These are phyloP conservation scores for Luffa acutangula DNA, from an alignment of 306 rosid species.

Conservation along the genomic window DNA sequence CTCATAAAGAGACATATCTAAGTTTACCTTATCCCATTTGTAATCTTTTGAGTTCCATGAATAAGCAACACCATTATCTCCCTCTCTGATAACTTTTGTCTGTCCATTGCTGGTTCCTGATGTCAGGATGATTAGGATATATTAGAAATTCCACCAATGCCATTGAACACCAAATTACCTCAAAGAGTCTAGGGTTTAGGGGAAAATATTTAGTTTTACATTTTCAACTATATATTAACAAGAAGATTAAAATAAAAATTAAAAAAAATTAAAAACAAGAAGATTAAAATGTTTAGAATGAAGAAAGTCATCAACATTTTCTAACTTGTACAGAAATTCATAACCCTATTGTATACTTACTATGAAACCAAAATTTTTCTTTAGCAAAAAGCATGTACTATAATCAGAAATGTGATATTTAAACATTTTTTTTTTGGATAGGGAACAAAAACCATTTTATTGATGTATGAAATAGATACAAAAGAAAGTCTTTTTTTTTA, in stretches of 20 bases:
- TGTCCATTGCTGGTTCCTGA: constrained; percentile 92
- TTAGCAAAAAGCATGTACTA: not conserved
- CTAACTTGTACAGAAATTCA: not conserved
- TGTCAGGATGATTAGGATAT: constrained; percentile 16
- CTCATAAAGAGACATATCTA: not conserved
- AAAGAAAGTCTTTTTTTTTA: no score
- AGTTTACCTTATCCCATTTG: constrained; percentile 80
- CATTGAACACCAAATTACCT: not conserved
- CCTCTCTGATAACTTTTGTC: constrained; percentile 91
- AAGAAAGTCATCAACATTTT: not conserved
- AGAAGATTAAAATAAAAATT: no score
- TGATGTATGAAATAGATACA: no score
- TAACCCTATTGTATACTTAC: not conserved
- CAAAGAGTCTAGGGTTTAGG: not conserved
- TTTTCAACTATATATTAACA: not conserved
- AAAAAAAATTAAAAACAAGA: not conserved
- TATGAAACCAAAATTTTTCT: not conserved
- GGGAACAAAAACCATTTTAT: no score
- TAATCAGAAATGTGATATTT: not conserved
- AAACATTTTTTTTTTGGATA: no score
- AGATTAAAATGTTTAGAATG: not conserved
- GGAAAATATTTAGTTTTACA: not conserved
- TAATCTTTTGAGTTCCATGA: constrained; percentile 72
- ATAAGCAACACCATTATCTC: constrained; percentile 95
- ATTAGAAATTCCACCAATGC: not conserved